Evolutionary conservation across 1,139 yeast species (phyloP), one percentile per base, ranked within the genome.

Genomic region (Hemisphaericaspora lyxosophila): DNA sequence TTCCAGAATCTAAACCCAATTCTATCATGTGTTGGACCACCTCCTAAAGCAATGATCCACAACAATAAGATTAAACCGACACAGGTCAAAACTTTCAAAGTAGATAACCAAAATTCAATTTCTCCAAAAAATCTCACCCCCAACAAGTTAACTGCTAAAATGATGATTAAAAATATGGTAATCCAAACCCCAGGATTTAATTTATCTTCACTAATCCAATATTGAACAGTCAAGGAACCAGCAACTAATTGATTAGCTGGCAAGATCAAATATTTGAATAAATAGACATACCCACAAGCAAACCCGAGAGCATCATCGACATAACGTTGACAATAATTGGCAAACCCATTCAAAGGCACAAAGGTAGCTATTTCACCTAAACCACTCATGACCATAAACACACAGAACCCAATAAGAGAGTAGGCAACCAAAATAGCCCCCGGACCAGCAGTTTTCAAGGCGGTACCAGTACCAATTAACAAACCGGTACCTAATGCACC

Each of bases 311-410:
- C 77, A 26, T 81, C 83, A 49, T 82, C 88, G 41, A 77, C 79
- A 51, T 80, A 83, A 44, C 89, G 67, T 37, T 78, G 71, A 41
- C 85, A 79, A 54, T 82, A 83, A 49, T 85, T 82, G 20, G 87
- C 78, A 57, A 82, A 82, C 23, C 88, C 88, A 54, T 81, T 84
- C 50, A 82, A 64, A 14, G 89, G 89, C 39, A 80, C 69, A 50
- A 74, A 81, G 12, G 88, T 71, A n/a, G 88, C 85, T 66, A 84
- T 78, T 60, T 83, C 92, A 34, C 90, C 89, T 38, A 84, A 66
- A 12, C 81, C 82, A 46, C 80, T 67, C 86, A 83, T 80, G 33
- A 82, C 85, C 66, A 78, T 71, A 52, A 71, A 83, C 23, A 82
- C 89, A 38, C 80, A 67, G 30, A 78, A 55, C 16, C 89, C 89